Evolutionary conservation across 2,329 filamentous ascomycete species (phyloP).

Genomic region (Neocatenulostroma microsporum): DNA sequence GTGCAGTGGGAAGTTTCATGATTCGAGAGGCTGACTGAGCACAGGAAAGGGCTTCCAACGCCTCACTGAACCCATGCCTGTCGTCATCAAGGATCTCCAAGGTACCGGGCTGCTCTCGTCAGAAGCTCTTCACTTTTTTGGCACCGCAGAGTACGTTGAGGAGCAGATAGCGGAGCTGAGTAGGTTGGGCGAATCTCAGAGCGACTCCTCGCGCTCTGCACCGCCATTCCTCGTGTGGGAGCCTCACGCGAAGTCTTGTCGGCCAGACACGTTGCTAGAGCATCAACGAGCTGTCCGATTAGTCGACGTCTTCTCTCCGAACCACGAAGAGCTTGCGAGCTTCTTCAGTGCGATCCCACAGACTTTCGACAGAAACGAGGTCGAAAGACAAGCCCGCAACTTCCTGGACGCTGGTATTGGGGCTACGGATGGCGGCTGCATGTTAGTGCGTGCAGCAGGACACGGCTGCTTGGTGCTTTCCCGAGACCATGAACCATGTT

Average conservation of each 20-base stretch:
- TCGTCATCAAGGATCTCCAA: slow-evolving; percentile 12
- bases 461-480: slow-evolving; percentile 20
- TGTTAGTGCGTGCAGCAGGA: slow-evolving; percentile 18
- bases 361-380: slow-evolving; percentile 10
- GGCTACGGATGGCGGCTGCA: slow-evolving; percentile 12
- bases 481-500: slow-evolving; percentile 6
- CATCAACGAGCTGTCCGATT: slow-evolving; percentile 13
- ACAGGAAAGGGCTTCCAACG: slow-evolving; percentile 18
- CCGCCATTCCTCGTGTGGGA: slow-evolving; percentile 23
- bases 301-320: slow-evolving; percentile 24
- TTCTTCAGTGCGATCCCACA: slow-evolving; percentile 14
- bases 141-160: slow-evolving; percentile 13
- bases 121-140: slow-evolving; percentile 21
- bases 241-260: slow-evolving; percentile 23
- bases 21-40: no score
- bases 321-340: slow-evolving; percentile 20
- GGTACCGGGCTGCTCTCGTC: slow-evolving; percentile 5
- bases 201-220: no score
- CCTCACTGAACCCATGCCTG: slow-evolving; percentile 18
- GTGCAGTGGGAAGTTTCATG: no score
- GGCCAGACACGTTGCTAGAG: slow-evolving; percentile 10
- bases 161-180: slow-evolving; percentile 11
- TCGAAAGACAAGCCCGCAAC: slow-evolving; percentile 15
- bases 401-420: slow-evolving; percentile 15
- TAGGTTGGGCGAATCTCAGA: no score